A percentile compares a stretch with the other conserved stretches of the same genome.
These are phyloP conservation scores for Chiua virens DNA, from an alignment of 768 basidiomycete genomes.

Conservation along the genomic window DNA sequence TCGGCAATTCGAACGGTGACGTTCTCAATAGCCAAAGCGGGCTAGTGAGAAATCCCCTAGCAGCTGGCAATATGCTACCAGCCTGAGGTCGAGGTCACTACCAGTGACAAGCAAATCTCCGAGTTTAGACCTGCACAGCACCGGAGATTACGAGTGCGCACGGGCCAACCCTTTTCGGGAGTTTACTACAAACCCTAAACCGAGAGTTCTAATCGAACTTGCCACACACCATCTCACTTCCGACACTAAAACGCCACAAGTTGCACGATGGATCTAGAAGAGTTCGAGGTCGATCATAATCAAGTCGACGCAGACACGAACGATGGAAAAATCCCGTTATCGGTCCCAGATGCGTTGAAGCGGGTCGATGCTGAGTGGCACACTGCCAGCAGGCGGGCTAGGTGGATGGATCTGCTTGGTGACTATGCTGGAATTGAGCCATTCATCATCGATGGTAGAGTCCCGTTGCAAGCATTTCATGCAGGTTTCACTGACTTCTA, in stretches of 20 bases:
- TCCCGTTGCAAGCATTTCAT: not conserved
- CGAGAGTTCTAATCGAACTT: not conserved
- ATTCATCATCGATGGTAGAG: slow-evolving; percentile 62
- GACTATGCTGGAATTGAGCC: slow-evolving; percentile 69
- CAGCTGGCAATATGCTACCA: no score
- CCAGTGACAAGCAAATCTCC: no score
- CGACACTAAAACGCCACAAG: not conserved
- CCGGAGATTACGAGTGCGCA: slow-evolving; percentile 8
- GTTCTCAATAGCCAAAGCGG: no score
- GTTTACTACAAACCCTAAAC: no score
- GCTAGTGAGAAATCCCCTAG: no score
- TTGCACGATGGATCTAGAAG: slow-evolving; percentile 39
- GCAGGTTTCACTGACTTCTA: slow-evolving; percentile 1
- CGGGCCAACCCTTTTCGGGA: slow-evolving; percentile 7
- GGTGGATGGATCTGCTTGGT: slow-evolving; percentile 71
- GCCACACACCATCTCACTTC: not conserved
- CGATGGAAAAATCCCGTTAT: not conserved
- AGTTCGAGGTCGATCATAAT: slow-evolving; percentile 30
- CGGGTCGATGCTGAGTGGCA: slow-evolving; percentile 43
- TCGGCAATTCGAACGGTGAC: no score
- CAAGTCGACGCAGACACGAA: not conserved
- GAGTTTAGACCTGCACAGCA: no score
- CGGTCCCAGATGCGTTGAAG: slow-evolving; percentile 25
- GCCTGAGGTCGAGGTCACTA: no score
- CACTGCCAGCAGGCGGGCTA: slow-evolving; percentile 34